These are phyloP conservation scores for Artemisia argyi DNA, from an alignment of 129 eudicot species.

Conservation along the genomic window DNA sequence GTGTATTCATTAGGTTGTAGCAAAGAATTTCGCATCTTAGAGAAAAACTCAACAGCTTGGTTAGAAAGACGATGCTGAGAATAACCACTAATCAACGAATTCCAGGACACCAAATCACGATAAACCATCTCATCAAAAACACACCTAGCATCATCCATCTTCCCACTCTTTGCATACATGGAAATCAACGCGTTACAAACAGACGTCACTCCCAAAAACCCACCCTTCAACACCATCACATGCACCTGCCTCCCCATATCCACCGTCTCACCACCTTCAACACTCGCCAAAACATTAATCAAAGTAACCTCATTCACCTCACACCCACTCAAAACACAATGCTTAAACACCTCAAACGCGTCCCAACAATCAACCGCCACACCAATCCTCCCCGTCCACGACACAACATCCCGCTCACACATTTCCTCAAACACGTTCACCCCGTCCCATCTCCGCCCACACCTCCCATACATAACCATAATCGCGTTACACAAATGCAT, in stretches of 20 bases:
- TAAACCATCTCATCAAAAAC: conserved; percentile 43
- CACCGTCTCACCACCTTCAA: conserved; percentile 28
- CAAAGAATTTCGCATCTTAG: conserved; percentile 24
- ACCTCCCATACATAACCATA: conserved; percentile 45
- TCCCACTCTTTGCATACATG: conserved; percentile 41
- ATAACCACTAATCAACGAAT: conserved; percentile 46
- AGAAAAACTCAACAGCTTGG: conserved; percentile 30
- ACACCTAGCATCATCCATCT: conserved; percentile 32
- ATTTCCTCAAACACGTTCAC: conserved; percentile 55
- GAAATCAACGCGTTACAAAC: conserved; percentile 45
- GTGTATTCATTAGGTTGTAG: conserved; percentile 37
- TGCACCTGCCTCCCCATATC: conserved; percentile 42
- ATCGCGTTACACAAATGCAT: conserved; percentile 46
- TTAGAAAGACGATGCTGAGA: conserved; percentile 33
- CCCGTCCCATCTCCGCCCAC: conserved; percentile 37
- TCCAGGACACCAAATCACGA: conserved; percentile 50
- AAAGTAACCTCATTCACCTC: conserved; percentile 46
- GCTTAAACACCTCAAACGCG: conserved; percentile 35
- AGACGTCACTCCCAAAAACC: conserved; percentile 33
- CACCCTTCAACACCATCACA: conserved; percentile 30
- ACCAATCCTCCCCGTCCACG: conserved; percentile 49
- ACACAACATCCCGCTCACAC: conserved; percentile 44
- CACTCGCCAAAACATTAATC: conserved; percentile 34
- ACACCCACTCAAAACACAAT: conserved; percentile 21
- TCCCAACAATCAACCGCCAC: conserved; percentile 43